Evolutionary conservation across 352 stramenopile genomes (phyloP).

Genomic region (Pythium grandisporangium): DNA sequence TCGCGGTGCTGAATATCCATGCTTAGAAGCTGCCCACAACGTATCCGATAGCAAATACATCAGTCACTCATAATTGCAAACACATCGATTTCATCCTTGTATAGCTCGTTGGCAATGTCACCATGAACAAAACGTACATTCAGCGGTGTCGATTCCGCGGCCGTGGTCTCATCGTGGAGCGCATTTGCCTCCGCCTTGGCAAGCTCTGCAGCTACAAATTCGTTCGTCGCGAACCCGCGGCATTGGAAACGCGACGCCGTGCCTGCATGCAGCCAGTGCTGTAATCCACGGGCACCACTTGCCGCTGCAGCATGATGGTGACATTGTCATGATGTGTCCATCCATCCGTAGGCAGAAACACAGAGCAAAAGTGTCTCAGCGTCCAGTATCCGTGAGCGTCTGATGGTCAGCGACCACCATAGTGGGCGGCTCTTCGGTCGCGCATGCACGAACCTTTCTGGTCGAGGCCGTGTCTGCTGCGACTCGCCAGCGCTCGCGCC

Average conservation of each 20-base stretch:
- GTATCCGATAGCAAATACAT: background rate
- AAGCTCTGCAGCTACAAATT: slow-evolving; percentile 10
- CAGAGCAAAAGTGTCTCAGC: too few species aligned
- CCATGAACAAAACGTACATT: too few species aligned
- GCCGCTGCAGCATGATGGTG: slow-evolving; percentile 5
- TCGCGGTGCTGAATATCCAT: slow-evolving; percentile 67
- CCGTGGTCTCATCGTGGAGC: slow-evolving; percentile 6
- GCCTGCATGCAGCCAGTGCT: background rate
- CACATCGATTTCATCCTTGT: too few species aligned
- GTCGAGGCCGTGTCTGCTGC: too few species aligned
- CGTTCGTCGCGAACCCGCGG: slow-evolving; percentile 17
- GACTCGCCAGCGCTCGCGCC: too few species aligned
- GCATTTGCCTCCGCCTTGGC: slow-evolving; percentile 9
- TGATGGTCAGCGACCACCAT: too few species aligned
- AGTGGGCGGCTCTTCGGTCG: too few species aligned
- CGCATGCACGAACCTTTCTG: too few species aligned
- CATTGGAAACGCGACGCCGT: background rate
- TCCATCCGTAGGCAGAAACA: too few species aligned
- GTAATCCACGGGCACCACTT: slow-evolving; percentile 1
- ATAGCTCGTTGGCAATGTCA: too few species aligned
- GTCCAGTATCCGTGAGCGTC: too few species aligned
- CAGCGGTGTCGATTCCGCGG: too few species aligned
- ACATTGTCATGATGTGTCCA: background rate
- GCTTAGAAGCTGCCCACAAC: slow-evolving; percentile 28
- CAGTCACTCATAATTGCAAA: background rate